Evolutionary conservation across 2,329 filamentous ascomycete genomes (phyloP), one percentile per base, ranked within the genome.

Genomic region (Aspergillus udagawae): DNA sequence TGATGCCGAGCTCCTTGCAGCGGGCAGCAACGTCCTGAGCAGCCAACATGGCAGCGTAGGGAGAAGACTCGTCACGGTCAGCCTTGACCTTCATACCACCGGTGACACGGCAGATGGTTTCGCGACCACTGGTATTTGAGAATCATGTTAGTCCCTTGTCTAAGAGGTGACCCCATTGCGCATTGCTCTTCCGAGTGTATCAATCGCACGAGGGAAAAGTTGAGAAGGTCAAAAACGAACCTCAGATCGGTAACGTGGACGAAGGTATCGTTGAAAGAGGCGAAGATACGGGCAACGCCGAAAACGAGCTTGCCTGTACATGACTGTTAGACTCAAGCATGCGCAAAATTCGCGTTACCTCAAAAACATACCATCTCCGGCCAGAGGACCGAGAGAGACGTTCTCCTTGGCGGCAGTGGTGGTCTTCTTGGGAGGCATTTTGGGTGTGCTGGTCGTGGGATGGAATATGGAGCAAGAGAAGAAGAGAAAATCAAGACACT

Each of bases 61-160:
- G 94, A 70, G 94, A 97, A 75, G 93, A 97, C 86, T 99, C 94
- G 84, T 99, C 94, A 86, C 94, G 93, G 78, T 99, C 92, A 81
- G 92, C 92, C 90, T 99, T 99, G 87, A 99, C 94, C 87, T 99
- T 99, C 94, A 99, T 99, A 78, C 95, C 95, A 84, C 95, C 94
- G 75, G 95, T 99, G 72, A 99, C 93, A 91, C 94, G 92, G 87
- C 87, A 91, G 85, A 99, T 97, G 83, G 95, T 99, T 90, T 99
- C 94, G 83, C 94, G 94, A 83, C 94, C 94, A 83, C 91, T 95
- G 84, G 79, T 28, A 28, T 5, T 35, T 5, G 21, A 23, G 35
- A 29, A 10, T 53, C 17, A 25, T 12, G 47, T 65, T 61, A 65
- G 61, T 38, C 27, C n/a, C 20, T 28, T 35, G 35, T 49, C 35